Base-by-base conservation (phyloP, 108 stramenopile genomes). In the Asterionellopsis glacialis region DNA sequence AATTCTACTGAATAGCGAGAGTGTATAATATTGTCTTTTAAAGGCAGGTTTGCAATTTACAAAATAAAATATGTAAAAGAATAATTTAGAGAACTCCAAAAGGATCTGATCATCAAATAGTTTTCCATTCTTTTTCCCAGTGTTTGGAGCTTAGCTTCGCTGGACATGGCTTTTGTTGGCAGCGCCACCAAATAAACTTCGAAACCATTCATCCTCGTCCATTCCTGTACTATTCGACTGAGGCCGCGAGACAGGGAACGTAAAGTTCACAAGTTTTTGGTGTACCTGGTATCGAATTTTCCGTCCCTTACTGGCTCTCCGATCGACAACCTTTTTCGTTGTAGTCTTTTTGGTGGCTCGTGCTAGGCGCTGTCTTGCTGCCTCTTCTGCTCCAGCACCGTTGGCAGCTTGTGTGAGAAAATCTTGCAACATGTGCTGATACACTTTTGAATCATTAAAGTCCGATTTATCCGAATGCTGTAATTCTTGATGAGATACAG, bases 231-330 rank as follows among this genome's bases (percentile, higher is more conserved):
- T 67, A 12, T 40, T 22, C 2, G 72, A 68, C 22, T 64, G 75
- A 41, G 72, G 61, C 61, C 90, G 52, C 11, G 79, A 74, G 47
- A 90, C 67, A 1, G 96, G 95, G 64, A 96, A 97, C 44, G 88
- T 95, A 62, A 96, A 97, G 67, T 96, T 95, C 51, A 93, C 89
- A 45, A 97, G 59, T 63, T 96, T 97, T 18, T 88, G 88, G 59
- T 91, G 82, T 16, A 85, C 87, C 24, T 65, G 70, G 77, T 95
- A 97, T 6, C 94, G 90, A 62, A 97, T 83, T 75, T 94, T 95
- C 10, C 96, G 68, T 54, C 96, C 96, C 63, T 97, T 97, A 65
- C 91, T 93, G 9, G 96, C 96, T 57, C 82, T 77, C 26, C 91
- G 72, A 73, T 97, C 96, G 38, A 97, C 95, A 10, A 53, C 27